Base-by-base conservation (phyloP, 2,329 filamentous ascomycete genomes). In the Trichoderma gracile region DNA sequence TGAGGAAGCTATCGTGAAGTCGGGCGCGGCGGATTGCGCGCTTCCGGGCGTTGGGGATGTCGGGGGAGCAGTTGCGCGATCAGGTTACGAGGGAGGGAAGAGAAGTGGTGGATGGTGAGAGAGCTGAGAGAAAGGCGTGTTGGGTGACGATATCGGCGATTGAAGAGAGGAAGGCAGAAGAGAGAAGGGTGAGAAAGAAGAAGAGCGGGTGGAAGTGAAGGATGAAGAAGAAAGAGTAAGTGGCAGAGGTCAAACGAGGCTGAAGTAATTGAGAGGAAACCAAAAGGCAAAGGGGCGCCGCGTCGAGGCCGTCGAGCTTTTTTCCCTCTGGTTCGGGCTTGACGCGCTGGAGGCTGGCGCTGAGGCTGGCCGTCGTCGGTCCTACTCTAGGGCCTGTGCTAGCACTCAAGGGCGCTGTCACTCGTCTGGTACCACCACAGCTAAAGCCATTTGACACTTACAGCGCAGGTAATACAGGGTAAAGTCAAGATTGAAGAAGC, bases 1-100 rank as follows among this genome's bases (percentile, higher is more conserved):
- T 57, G 64, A 53, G 55, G 63, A 61, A 54, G 59, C 46, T 59
- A 52, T 52, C 21, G 55, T 60, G 63, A 65, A 47, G 23, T 43
- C 8, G 38, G 59, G 45, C 8, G 49, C 49, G 54, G 21, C 49
- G 49, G 46, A 56, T 49, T 63, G 52, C 60, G 60, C 59, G 59
- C 53, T 62, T 54, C 59, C 40, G 49, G 12, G 33, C 49, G 49
- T 61, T 61, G n/a, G 19, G 14, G 21, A 15, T 23, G 33, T 49
- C 43, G 9, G 23, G 47, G 33, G 33, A 27, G 12, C 21, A 21
- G 47, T 53, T 38, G 58, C 58, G 58, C 47, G 25, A 43, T 43
- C 30, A 17, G 14, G 14, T n/a, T n/a, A 21, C 14, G 21, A 53
- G 38, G 23, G 19, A 15, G 17, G 17, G 8, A 47, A 15, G 17